Conservation (phyloP, 2,329 filamentous ascomycete species). For the Colletotrichum gloeosporioides region DNA sequence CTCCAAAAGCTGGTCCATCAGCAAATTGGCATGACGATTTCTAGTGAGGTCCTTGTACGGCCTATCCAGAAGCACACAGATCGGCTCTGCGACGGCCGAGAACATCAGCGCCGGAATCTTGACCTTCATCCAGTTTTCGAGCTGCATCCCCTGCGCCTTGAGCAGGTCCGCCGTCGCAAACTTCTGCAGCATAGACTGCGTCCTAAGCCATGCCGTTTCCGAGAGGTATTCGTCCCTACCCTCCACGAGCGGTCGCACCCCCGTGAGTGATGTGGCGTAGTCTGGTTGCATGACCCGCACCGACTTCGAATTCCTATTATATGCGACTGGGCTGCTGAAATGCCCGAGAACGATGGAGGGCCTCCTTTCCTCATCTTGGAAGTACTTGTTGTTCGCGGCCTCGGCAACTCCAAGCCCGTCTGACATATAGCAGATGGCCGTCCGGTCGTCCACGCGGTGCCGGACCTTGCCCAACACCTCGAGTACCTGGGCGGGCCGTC, state of each 20-base stretch:
- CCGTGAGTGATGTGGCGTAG: slow-evolving; percentile 36
- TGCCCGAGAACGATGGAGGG: slow-evolving; percentile 81
- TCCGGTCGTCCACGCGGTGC: slow-evolving; percentile 70
- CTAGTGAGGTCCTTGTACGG: slow-evolving; percentile 74
- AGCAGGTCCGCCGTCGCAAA: slow-evolving; percentile 69
- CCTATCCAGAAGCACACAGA: slow-evolving; percentile 80
- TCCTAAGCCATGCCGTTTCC: slow-evolving; percentile 28
- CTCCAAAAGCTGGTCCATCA: slow-evolving; percentile 73
- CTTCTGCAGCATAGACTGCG: slow-evolving; percentile 65
- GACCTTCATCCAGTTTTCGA: slow-evolving; percentile 67
- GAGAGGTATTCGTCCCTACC: slow-evolving; percentile 4
- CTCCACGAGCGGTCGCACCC: slow-evolving; percentile 23
- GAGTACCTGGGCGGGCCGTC: slow-evolving; percentile 57
- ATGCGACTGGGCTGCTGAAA: slow-evolving; percentile 52
- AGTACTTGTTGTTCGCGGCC: slow-evolving; percentile 73
- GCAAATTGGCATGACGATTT: slow-evolving; percentile 68
- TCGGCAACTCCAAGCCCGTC: slow-evolving; percentile 88
- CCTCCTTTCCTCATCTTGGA: slow-evolving; percentile 66
- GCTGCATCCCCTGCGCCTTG: slow-evolving; percentile 61
- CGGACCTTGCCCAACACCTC: slow-evolving; percentile 64
- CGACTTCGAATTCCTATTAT: slow-evolving; percentile 43
- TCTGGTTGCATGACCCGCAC: slow-evolving; percentile 41
- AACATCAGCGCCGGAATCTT: slow-evolving; percentile 84
- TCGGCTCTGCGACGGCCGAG: slow-evolving; percentile 77
- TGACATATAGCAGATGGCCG: slow-evolving; percentile 78